Conservation (phyloP, 2,329 filamentous ascomycete genomes). For the Xylariaceae sp. region DNA sequence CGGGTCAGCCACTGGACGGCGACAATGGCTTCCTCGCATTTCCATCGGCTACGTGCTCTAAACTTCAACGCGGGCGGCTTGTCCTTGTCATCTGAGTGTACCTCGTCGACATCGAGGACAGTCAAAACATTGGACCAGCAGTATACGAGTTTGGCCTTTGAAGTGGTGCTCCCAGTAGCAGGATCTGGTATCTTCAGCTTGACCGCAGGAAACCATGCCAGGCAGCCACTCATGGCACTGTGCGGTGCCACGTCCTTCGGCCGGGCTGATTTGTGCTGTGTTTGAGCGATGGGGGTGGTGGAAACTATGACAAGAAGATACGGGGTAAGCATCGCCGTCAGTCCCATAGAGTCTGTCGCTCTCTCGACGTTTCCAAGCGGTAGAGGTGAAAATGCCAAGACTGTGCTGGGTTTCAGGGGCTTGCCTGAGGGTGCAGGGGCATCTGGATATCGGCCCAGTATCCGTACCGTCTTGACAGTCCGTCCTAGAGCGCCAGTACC, state of each 20-base stretch:
- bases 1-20: conserved; percentile 94
- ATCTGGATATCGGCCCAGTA: conserved; percentile 84
- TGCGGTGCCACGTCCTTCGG: conserved; percentile 89
- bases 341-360: conserved; percentile 74
- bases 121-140: conserved; percentile 99
- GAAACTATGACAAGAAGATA: conserved; percentile 96
- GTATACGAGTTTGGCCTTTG: conserved; percentile 84
- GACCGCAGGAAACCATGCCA: conserved; percentile 96
- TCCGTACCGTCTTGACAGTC: conserved; percentile 80
- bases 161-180: conserved; percentile 59
- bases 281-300: conserved; percentile 91
- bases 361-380: conserved; percentile 93
- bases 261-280: conserved; percentile 85
- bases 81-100: conserved; percentile 59
- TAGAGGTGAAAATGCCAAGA: conserved; percentile 82
- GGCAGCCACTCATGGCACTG: conserved; percentile 83
- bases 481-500: conserved; percentile 81
- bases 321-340: conserved; percentile 92
- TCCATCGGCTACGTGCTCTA: conserved; percentile 78
- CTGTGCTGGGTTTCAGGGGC: conserved; percentile 81
- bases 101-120: conserved; percentile 78
- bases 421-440: conserved; percentile 55
- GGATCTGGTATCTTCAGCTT: conserved; percentile 73
- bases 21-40: conserved; percentile 89
- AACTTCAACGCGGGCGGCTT: conserved; percentile 75